phyloP scores from a whole-genome alignment of 345 rosid genomes.

The Citrus australasica region DNA sequence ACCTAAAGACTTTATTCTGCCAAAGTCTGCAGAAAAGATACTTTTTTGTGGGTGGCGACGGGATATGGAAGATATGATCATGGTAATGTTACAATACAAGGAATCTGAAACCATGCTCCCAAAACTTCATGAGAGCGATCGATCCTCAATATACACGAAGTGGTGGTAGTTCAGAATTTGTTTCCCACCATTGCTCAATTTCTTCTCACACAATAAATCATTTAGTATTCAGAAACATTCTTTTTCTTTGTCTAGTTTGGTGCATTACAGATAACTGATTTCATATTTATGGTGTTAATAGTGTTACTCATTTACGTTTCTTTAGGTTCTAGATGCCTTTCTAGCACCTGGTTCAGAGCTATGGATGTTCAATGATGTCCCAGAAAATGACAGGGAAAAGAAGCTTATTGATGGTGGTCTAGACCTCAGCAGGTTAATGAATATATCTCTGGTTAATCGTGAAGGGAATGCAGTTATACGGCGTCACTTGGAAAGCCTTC shows the following conservation, averaged over 20 bases:
- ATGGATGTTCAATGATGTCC: slow-evolving; percentile 87
- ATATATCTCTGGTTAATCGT: slow-evolving; percentile 55
- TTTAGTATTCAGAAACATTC: slow-evolving; percentile 8
- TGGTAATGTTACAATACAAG: slow-evolving; percentile 46
- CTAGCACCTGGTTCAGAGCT: slow-evolving; percentile 69
- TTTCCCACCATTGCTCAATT: slow-evolving; percentile 11
- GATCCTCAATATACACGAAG: slow-evolving; percentile 7
- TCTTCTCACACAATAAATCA: slow-evolving; percentile 11
- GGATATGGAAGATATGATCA: slow-evolving; percentile 82
- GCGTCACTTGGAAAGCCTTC: slow-evolving; percentile 75
- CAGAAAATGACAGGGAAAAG: slow-evolving; percentile 60
- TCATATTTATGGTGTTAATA: not conserved
- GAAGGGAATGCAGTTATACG: slow-evolving; percentile 76
- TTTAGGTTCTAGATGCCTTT: slow-evolving; percentile 67
- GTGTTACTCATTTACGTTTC: slow-evolving; percentile 13
- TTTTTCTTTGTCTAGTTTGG: not conserved
- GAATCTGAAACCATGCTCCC: slow-evolving; percentile 26
- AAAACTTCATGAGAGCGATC: slow-evolving; percentile 21
- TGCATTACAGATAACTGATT: not conserved
- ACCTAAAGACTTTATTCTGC: slow-evolving; percentile 54
- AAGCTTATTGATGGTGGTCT: slow-evolving; percentile 74
- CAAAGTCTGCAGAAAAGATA: slow-evolving; percentile 57
- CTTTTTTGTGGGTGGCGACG: slow-evolving; percentile 81
- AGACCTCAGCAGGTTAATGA: slow-evolving; percentile 47
- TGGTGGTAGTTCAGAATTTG: slow-evolving; percentile 25